These are phyloP conservation scores for Nemophila menziesii DNA, from an alignment of 257 asterid species.

Conservation along the genomic window DNA sequence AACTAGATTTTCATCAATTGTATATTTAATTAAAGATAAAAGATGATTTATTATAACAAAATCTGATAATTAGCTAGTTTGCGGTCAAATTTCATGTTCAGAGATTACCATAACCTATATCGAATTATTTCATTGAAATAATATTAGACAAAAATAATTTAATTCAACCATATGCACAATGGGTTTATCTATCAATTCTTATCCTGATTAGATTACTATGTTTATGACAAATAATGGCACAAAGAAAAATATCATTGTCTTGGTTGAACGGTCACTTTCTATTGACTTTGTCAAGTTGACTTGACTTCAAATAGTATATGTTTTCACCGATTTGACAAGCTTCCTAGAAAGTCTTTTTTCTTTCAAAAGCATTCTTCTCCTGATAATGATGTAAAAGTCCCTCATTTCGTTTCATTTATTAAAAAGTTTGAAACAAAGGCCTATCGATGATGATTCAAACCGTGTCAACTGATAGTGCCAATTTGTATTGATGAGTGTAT, in stretches of 20 bases:
- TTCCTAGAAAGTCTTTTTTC: neutral
- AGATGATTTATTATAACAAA: neutral
- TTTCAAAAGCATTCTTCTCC: neutral
- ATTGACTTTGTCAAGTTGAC: conserved; percentile 42
- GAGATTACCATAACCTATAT: too few species aligned
- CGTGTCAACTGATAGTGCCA: neutral
- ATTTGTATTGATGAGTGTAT: too few species aligned
- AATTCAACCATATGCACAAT: neutral
- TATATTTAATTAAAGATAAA: neutral
- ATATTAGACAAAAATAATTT: too few species aligned
- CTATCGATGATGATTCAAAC: neutral
- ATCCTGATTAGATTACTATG: too few species aligned
- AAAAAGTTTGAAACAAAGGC: neutral
- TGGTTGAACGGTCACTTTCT: conserved; percentile 33
- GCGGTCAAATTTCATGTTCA: too few species aligned
- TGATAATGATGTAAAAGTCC: conserved; percentile 6
- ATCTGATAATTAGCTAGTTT: too few species aligned
- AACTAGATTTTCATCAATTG: neutral
- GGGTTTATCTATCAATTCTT: neutral
- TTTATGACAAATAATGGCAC: neutral
- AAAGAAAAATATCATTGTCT: conserved; percentile 10
- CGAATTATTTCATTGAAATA: too few species aligned
- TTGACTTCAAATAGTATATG: conserved; percentile 14
- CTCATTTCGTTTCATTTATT: conserved; percentile 1
- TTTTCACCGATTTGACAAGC: conserved; percentile 1